A percentile compares a stretch with the other conserved stretches of the same genome.
phyloP scores from a whole-genome alignment of 2,329 filamentous ascomycete genomes.

The Sphaerulina musiva region DNA sequence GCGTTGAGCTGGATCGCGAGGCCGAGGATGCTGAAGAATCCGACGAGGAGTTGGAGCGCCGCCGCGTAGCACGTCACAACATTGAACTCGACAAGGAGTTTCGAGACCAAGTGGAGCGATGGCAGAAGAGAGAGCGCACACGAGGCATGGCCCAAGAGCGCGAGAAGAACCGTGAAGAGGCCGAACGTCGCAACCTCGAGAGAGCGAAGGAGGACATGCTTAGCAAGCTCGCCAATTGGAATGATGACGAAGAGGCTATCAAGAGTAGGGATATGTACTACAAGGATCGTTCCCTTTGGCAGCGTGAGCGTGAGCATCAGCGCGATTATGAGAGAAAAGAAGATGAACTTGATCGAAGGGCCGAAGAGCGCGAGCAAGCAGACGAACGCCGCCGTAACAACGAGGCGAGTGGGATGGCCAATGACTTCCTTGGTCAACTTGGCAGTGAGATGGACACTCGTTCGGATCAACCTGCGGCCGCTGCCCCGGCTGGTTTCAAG shows the following conservation, averaged over 20 bases:
- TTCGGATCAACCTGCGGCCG: conserved; percentile 34
- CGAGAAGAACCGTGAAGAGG: conserved; percentile 71
- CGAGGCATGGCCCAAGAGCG: conserved; percentile 78
- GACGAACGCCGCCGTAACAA: conserved; percentile 61
- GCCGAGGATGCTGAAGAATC: conserved; percentile 83
- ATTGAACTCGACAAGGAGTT: conserved; percentile 74
- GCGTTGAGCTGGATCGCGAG: conserved; percentile 54
- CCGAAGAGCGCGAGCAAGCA: conserved; percentile 68
- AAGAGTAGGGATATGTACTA: conserved; percentile 87
- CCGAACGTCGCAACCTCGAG: conserved; percentile 61
- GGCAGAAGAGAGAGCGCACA: conserved; percentile 81
- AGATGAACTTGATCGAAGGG: conserved; percentile 75
- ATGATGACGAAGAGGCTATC: conserved; percentile 78
- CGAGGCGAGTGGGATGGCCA: conserved; percentile 53
- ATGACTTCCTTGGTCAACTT: conserved; percentile 82
- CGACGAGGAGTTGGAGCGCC: conserved; percentile 74
- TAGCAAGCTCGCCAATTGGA: conserved; percentile 70
- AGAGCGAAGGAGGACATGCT: conserved; percentile 61
- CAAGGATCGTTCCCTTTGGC: conserved; percentile 76
- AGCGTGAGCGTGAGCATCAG: conserved; percentile 68
- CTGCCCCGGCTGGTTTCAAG: conserved; percentile 68
- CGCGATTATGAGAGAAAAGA: conserved; percentile 65
- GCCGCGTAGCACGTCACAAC: conserved; percentile 63
- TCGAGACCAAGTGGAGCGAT: conserved; percentile 78
- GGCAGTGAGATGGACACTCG: conserved; percentile 73